phyloP scores from a whole-genome alignment of 352 stramenopile species.

The Globisporangium radiosum region DNA sequence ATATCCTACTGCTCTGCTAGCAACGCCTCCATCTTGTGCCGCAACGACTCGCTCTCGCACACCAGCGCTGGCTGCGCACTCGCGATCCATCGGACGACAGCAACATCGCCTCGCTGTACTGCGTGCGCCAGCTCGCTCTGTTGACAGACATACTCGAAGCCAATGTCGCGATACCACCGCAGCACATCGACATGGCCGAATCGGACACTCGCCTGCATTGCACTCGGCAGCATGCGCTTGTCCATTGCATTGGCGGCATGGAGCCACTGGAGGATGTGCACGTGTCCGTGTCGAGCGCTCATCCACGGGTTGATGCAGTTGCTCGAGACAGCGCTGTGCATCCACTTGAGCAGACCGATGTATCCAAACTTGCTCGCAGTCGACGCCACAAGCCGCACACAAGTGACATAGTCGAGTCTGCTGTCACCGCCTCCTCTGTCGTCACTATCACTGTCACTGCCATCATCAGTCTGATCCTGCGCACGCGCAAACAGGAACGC shows the following conservation, averaged over 20 bases:
- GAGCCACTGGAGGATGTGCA: constrained; percentile 3
- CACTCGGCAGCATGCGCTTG: background rate
- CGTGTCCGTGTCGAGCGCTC: constrained; percentile 3
- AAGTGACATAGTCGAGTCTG: background rate
- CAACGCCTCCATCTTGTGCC: no score
- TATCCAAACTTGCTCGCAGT: constrained; percentile 2
- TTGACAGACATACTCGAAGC: background rate
- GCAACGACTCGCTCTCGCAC: no score
- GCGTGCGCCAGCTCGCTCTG: background rate
- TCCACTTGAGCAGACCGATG: background rate
- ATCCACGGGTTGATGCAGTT: background rate
- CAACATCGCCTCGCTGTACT: background rate
- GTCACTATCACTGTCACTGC: no score
- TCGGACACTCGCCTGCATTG: background rate
- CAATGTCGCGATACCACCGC: constrained; percentile 1
- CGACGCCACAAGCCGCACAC: background rate
- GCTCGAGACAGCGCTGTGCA: background rate
- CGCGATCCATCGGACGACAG: background rate
- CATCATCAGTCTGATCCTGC: no score
- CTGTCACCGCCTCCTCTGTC: no score
- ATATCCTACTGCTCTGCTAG: no score
- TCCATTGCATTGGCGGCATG: background rate
- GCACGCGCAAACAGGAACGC: no score
- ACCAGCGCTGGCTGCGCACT: constrained; percentile 6
- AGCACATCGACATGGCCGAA: background rate